These are phyloP conservation scores for Trypanosoma congolense DNA, from an alignment of 208 protist species.

Conservation along the genomic window DNA sequence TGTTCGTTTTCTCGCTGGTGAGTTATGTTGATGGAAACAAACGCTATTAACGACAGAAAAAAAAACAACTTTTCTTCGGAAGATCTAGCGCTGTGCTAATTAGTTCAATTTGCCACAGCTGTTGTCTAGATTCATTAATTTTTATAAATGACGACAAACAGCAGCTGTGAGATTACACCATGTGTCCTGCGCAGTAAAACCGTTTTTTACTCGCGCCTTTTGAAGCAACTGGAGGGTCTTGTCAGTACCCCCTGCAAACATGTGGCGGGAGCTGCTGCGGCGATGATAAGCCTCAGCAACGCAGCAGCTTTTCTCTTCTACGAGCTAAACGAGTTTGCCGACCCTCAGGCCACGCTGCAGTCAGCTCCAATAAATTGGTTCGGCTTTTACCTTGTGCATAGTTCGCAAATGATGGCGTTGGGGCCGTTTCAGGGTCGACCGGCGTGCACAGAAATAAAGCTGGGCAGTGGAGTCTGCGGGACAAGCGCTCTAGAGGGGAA, in stretches of 20 bases:
- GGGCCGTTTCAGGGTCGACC: slow-evolving; percentile 93
- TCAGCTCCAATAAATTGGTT: slow-evolving; percentile 85
- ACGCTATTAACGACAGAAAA: too few species aligned
- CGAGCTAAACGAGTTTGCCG: slow-evolving; percentile 53
- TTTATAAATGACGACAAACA: neutral
- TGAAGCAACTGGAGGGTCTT: slow-evolving; percentile 34
- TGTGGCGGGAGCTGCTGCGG: slow-evolving; percentile 54
- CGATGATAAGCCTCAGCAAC: slow-evolving; percentile 72
- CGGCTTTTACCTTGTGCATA: slow-evolving; percentile 90
- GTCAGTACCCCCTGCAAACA: slow-evolving; percentile 38
- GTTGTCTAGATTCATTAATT: too few species aligned
- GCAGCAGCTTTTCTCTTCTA: slow-evolving; percentile 80
- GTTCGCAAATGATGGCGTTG: slow-evolving; percentile 66
- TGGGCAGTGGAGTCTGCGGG: slow-evolving; percentile 90
- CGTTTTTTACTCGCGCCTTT: slow-evolving; percentile 63
- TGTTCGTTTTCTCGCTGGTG: too few species aligned
- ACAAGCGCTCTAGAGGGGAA: slow-evolving; percentile 40
- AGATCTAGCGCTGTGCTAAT: too few species aligned
- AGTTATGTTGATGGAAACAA: too few species aligned
- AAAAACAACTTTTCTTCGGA: too few species aligned
- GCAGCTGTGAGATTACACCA: neutral
- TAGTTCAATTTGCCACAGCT: too few species aligned
- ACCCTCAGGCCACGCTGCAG: slow-evolving; percentile 43
- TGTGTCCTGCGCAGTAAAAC: slow-evolving; percentile 25
- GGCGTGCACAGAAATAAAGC: slow-evolving; percentile 82